These are phyloP conservation scores for Aspergillus clavatus DNA, from an alignment of 2,329 filamentous ascomycete genomes.

Conservation along the genomic window DNA sequence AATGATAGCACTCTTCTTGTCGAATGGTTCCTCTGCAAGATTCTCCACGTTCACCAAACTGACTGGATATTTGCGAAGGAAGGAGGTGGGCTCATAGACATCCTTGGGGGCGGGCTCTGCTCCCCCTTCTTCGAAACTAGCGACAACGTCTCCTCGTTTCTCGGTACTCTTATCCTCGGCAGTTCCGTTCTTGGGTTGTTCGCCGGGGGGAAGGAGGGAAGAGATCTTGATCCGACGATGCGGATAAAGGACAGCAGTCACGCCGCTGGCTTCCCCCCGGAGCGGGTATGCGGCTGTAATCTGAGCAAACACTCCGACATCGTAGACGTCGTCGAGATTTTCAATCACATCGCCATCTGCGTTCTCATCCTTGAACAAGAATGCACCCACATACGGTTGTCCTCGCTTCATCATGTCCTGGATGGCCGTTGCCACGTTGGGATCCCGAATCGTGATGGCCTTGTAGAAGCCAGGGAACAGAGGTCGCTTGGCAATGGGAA, in stretches of 20 bases:
- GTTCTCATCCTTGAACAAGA: conserved; percentile 93
- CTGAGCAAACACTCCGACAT: conserved; percentile 94
- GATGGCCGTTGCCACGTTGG: conserved; percentile 84
- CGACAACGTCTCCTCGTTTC: conserved; percentile 88
- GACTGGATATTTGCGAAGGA: conserved; percentile 85
- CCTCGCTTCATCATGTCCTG: conserved; percentile 95
- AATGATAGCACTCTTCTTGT: conserved; percentile 83
- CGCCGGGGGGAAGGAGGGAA: conserved; percentile 66
- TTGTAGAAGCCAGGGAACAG: conserved; percentile 99
- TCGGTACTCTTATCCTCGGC: conserved; percentile 49
- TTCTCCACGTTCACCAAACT: conserved; percentile 96
- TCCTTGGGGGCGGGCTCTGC: conserved; percentile 54
- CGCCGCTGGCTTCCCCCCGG: conserved; percentile 68
- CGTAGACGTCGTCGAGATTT: conserved; percentile 83
- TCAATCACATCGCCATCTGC: conserved; percentile 92
- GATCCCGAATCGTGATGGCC: conserved; percentile 92
- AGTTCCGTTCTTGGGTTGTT: conserved; percentile 28
- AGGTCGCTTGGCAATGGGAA: conserved; percentile 88
- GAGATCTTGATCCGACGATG: conserved; percentile 92
- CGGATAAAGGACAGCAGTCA: conserved; percentile 93
- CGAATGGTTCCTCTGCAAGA: conserved; percentile 78
- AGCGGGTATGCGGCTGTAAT: conserved; percentile 95
- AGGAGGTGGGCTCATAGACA: conserved; percentile 81
- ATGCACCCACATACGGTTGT: conserved; percentile 94
- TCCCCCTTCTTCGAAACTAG: conserved; percentile 85